Evolutionary conservation across 2,329 filamentous ascomycete species (phyloP).

Genomic region (Stemphylium vesicarium): DNA sequence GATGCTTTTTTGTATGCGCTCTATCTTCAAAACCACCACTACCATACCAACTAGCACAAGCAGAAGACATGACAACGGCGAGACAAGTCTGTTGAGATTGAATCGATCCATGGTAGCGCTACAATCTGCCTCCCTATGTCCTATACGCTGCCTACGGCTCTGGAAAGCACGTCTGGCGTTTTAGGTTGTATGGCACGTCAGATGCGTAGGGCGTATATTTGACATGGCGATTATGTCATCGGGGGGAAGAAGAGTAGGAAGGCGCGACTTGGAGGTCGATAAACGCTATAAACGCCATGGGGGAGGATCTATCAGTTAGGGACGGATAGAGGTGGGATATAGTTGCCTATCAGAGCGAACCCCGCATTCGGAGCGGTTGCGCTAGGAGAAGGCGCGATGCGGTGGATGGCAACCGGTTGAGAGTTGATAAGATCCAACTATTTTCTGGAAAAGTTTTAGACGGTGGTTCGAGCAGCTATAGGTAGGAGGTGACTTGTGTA

Average conservation of each 20-base stretch:
- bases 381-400: not conserved
- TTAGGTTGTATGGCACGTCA: not conserved
- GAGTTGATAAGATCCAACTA: not conserved
- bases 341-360: slow-evolving; percentile 11
- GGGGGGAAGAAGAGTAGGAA: not conserved
- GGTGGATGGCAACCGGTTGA: not conserved
- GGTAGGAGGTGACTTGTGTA: not conserved
- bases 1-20: not conserved
- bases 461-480: not conserved
- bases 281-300: slow-evolving; percentile 3
- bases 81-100: not conserved
- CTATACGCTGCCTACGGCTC: not conserved
- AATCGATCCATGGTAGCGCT: not conserved
- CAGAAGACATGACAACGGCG: not conserved
- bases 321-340: not conserved
- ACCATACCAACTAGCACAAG: not conserved
- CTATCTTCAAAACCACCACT: not conserved
- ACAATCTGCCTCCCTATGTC: not conserved
- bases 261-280: not conserved
- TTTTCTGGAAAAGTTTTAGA: not conserved
- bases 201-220: not conserved
- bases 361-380: slow-evolving; percentile 9
- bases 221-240: not conserved
- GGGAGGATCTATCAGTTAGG: not conserved
- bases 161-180: not conserved